These are phyloP conservation scores for Capronia americana DNA, from an alignment of 2,329 filamentous ascomycete genomes.

Conservation along the genomic window DNA sequence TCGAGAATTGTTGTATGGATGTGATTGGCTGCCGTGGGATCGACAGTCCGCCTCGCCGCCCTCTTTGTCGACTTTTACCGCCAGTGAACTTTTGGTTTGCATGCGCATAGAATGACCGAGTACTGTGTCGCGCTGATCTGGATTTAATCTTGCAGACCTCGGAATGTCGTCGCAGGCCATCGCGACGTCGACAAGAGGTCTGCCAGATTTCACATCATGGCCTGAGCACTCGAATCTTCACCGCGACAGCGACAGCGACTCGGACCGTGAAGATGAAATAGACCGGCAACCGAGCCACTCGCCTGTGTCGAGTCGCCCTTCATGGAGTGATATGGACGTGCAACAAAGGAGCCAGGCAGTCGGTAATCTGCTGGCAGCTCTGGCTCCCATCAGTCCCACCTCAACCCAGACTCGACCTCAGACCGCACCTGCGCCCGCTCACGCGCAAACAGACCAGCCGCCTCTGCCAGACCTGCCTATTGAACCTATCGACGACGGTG, in stretches of 20 bases:
- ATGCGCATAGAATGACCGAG: not conserved
- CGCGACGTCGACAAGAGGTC: constrained; percentile 40
- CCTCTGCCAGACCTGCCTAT: constrained; percentile 5
- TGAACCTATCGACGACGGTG: not conserved
- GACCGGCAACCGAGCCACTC: constrained; percentile 11
- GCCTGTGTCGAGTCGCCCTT: constrained; percentile 13
- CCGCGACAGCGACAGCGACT: constrained; percentile 16
- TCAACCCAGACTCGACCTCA: constrained; percentile 23
- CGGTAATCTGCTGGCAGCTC: constrained; percentile 34
- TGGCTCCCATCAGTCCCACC: constrained; percentile 30
- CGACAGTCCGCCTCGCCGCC: constrained; percentile 17
- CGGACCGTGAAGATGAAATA: constrained; percentile 26
- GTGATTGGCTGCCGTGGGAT: constrained; percentile 27
- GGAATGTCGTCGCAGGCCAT: constrained; percentile 39
- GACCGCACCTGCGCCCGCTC: constrained; percentile 15
- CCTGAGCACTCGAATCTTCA: constrained; percentile 31
- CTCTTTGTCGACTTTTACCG: constrained; percentile 20
- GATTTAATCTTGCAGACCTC: constrained; percentile 37
- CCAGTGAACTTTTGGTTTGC: constrained; percentile 22
- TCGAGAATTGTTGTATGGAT: constrained; percentile 4
- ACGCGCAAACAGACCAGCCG: not conserved
- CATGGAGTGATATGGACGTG: constrained; percentile 30
- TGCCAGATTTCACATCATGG: constrained; percentile 38
- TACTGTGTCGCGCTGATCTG: constrained; percentile 21
- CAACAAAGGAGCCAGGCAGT: constrained; percentile 34